Evolutionary conservation across 2,329 filamentous ascomycete species (phyloP).

Genomic region (Colletotrichum incanum): DNA sequence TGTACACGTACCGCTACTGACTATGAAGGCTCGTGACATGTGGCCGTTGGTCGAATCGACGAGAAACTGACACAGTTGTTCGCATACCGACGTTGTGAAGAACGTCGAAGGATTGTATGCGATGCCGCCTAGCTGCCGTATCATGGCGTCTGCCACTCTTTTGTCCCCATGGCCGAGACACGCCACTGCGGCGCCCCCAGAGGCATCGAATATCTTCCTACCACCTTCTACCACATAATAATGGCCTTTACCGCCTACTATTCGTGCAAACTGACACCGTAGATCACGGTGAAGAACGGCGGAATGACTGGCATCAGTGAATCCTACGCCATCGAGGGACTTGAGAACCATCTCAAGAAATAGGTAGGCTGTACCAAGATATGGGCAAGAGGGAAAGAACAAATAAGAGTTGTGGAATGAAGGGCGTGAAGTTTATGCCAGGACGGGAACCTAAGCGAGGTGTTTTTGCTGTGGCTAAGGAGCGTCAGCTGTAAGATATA

Average conservation of each 20-base stretch:
- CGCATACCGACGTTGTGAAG: conserved; percentile 58
- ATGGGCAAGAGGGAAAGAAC: not conserved
- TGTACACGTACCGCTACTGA: conserved; percentile 54
- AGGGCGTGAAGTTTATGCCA: not conserved
- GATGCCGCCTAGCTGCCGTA: conserved; percentile 48
- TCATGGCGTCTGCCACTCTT: conserved; percentile 49
- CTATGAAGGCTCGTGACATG: conserved; percentile 57
- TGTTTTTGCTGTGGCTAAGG: not conserved
- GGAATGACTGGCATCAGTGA: conserved; percentile 18
- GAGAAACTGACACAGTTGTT: conserved; percentile 57
- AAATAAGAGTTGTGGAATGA: not conserved
- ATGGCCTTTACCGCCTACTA: conserved; percentile 54
- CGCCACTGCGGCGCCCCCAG: conserved; percentile 54
- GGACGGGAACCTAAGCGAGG: too few species aligned
- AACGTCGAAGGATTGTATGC: conserved; percentile 58
- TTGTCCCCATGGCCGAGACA: conserved; percentile 51
- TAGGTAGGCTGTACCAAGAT: not conserved
- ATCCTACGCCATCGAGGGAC: conserved; percentile 16
- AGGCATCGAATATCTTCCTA: conserved; percentile 53
- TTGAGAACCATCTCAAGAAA: conserved; percentile 14
- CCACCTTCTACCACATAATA: conserved; percentile 53
- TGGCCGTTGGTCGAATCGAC: conserved; percentile 55
- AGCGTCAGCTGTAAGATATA: not conserved
- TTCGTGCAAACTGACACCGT: conserved; percentile 25
- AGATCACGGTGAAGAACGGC: conserved; percentile 38